Evolutionary conservation across 345 rosid species (phyloP).

Genomic region (Boechera retrofracta): DNA sequence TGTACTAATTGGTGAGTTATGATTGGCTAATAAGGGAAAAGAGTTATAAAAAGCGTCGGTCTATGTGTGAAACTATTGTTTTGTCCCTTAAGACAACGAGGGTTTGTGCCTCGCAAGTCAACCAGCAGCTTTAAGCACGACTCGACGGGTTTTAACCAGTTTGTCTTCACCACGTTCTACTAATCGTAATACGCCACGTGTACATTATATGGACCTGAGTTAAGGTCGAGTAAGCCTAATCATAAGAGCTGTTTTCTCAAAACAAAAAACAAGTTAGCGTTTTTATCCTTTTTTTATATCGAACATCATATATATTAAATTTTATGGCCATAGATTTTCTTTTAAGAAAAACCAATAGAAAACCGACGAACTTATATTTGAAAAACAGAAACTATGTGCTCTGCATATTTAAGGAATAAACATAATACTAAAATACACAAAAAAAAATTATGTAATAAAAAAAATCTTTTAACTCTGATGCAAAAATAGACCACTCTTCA

Average conservation of each 20-base stretch:
- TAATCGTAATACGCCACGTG: slow-evolving; percentile 14
- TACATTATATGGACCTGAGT: not conserved
- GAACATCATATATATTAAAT: too few relatives aligned
- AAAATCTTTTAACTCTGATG: too few relatives aligned
- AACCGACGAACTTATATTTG: too few relatives aligned
- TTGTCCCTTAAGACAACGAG: not conserved
- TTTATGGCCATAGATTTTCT: too few relatives aligned
- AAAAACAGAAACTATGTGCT: too few relatives aligned
- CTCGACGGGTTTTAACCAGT: slow-evolving; percentile 23
- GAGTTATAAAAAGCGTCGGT: slow-evolving; percentile 36
- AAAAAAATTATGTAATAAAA: too few relatives aligned
- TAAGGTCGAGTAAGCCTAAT: slow-evolving; percentile 22
- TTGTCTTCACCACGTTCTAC: slow-evolving; percentile 40
- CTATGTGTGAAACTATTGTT: not conserved
- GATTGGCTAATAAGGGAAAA: slow-evolving; percentile 25
- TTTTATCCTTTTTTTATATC: too few relatives aligned
- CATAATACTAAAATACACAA: too few relatives aligned
- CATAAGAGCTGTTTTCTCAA: slow-evolving; percentile 29
- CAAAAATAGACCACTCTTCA: too few relatives aligned
- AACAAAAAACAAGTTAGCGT: too few relatives aligned
- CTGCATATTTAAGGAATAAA: too few relatives aligned
- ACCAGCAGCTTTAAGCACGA: slow-evolving; percentile 41
- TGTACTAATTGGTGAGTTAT: not conserved
- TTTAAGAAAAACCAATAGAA: too few relatives aligned
- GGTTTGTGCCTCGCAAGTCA: slow-evolving; percentile 29